phyloP scores from a whole-genome alignment of 2,329 filamentous ascomycete species.

The Monosporascus cannonballus region DNA sequence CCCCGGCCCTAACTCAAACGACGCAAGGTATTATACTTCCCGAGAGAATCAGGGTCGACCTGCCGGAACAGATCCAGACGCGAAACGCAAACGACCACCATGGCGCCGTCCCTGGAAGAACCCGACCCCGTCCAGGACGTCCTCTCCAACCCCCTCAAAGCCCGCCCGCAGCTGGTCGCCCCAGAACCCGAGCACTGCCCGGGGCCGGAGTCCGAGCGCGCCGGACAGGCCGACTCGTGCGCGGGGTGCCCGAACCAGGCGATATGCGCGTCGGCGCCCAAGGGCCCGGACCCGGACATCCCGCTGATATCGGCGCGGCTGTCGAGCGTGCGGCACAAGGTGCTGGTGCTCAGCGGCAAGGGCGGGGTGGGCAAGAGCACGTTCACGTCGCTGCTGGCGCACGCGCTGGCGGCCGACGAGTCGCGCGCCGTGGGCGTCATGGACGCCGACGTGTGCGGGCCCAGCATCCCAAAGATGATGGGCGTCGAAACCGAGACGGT shows the following conservation, averaged over 20 bases:
- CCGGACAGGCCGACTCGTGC: conserved; percentile 73
- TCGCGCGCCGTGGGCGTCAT: conserved; percentile 83
- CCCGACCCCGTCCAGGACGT: conserved; percentile 62
- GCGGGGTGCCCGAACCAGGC: conserved; percentile 92
- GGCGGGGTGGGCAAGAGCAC: conserved; percentile 96
- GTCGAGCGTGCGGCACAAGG: conserved; percentile 78
- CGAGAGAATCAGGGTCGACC: too few species aligned
- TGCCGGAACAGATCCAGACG: background rate
- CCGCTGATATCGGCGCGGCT: conserved; percentile 81
- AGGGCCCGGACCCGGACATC: conserved; percentile 93
- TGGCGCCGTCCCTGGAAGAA: conserved; percentile 79
- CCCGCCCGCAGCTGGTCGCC: conserved; percentile 78
- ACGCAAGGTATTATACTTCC: too few species aligned
- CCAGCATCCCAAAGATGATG: conserved; percentile 98
- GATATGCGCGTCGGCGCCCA: conserved; percentile 90
- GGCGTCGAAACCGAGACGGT: conserved; percentile 91
- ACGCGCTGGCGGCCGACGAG: conserved; percentile 80
- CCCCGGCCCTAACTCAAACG: too few species aligned
- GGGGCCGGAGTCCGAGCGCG: conserved; percentile 72
- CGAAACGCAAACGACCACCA: conserved; percentile 28
- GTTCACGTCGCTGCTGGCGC: conserved; percentile 80
- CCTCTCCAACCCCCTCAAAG: conserved; percentile 68
- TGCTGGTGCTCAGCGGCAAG: conserved; percentile 89
- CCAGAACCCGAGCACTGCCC: conserved; percentile 97
- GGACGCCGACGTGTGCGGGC: conserved; percentile 97